Conservation (phyloP, 2,329 filamentous ascomycete species). For the Phoma sp. region DNA sequence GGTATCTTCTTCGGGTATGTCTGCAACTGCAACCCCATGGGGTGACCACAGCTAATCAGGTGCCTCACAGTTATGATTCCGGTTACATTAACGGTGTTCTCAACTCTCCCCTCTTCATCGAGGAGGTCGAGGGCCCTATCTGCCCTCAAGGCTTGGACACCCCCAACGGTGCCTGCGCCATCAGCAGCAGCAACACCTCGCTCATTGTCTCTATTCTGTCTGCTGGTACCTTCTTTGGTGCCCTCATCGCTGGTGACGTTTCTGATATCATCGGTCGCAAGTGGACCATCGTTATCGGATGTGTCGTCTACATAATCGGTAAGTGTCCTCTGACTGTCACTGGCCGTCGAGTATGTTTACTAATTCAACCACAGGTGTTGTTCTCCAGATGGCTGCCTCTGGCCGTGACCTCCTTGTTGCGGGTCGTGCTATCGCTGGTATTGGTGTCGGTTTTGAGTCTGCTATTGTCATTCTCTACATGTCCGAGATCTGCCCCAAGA, state of each 20-base stretch:
- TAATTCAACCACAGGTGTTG: constrained; percentile 17
- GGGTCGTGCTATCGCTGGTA: constrained; percentile 38
- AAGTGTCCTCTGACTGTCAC: constrained; percentile 16
- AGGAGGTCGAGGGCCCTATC: constrained; percentile 15
- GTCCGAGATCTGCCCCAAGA: constrained; percentile 71
- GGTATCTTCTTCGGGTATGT: constrained; percentile 39
- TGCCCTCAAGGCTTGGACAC: constrained; percentile 41
- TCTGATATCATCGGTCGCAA: constrained; percentile 73
- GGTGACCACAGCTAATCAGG: constrained; percentile 23
- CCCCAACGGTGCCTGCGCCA: constrained; percentile 15
- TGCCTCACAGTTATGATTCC: constrained; percentile 15
- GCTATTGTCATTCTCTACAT: constrained; percentile 66
- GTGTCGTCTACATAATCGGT: constrained; percentile 34
- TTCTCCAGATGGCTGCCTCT: constrained; percentile 15
- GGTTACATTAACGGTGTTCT: constrained; percentile 28
- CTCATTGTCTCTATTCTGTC: constrained; percentile 80
- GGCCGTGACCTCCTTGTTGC: constrained; percentile 23
- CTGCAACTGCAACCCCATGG: constrained; percentile 52
- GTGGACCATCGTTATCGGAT: constrained; percentile 54
- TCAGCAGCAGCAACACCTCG: constrained; percentile 15
- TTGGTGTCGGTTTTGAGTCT: constrained; percentile 40
- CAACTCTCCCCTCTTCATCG: constrained; percentile 17
- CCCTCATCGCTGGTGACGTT: constrained; percentile 67
- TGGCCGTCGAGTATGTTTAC: constrained; percentile 7
- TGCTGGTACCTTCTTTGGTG: constrained; percentile 75